Base-by-base conservation (phyloP, 495 filamentous ascomycete genomes). In the Haplographium delicatum region DNA sequence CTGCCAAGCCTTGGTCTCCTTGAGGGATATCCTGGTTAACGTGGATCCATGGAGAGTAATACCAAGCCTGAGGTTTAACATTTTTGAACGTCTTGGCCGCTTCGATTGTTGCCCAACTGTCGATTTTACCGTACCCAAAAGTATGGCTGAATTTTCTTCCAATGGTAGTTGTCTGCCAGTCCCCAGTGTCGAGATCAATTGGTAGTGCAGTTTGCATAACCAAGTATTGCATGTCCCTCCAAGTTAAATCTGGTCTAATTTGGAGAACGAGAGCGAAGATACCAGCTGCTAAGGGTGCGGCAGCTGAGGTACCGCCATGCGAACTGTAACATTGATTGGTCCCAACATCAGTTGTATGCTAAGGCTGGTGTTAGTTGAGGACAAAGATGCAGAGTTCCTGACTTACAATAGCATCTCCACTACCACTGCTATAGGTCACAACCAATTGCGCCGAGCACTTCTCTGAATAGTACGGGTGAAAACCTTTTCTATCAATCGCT, bases 61-160 rank as follows among this genome's bases (percentile, higher is more conserved):
- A 91, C 94, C 94, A 98, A 8, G 88, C 84, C 65, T 98, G 93
- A n/a, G 94, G 94, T 65, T 98, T 98, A 41, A 98, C 89, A 4
- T 81, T 72, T 53, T 89, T 78, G 78, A 88, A 96, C 1, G 73
- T 80, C 70, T 88, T 91, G 47, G 93, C 91, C 30, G 78, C 81
- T 61, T 95, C 85, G 18, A 98, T 86, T 43, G 95, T 78, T 23
- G 83, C 81, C 61, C 83, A 96, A 8, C 84, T 82, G 61, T 98
- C 93, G 18, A 97, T 69, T 68, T 96, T 96, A 53, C 93, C 93
- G 63, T 93, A 98, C 31, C 91, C 93, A 75, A 84, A 97, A 47
- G 86, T 86, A 60, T 98, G 93, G 61, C 88, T 95, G 69, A 85
- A 98, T 58, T 85, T 83, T 64, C 81, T 84, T 49, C 94, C 94